Evolutionary conservation across 495 filamentous ascomycete genomes (phyloP), one percentile per base, ranked within the genome.

Genomic region (Penicillium lagena): DNA sequence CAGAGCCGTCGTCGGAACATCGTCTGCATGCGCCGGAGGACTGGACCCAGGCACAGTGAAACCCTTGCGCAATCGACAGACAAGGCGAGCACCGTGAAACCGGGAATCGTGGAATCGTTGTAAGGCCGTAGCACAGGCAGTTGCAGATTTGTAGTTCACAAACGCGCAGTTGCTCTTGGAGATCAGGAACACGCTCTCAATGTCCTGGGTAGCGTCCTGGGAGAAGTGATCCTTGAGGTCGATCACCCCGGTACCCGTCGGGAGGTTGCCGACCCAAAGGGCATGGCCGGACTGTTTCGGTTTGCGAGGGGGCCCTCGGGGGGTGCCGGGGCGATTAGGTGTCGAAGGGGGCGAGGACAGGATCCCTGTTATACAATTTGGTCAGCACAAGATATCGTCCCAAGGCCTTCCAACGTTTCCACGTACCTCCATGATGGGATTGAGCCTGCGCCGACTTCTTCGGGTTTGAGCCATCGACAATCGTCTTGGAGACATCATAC

Each of bases 151-250:
- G 57, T 95, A 98, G 57, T 98, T 98, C 56, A 95, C 87, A 72
- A 98, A 98, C 0, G 90, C 93, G 58, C 93, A 98, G 55, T 96
- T 96, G 63, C 89, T 96, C 61, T 95, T 97, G 4, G 93, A 93
- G 27, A 98, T 98, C 17, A 96, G 71, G 51, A 96, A 96, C 15
- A 97, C 76, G 34, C 89, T 95, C 62, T 95, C 87, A 31, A 98
- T 79, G 14, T 90, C 86, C 37, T 72, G 64, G 1, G 76, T 82
- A 0, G 87, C 83, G 45, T 90, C 89, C 46, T 76, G 81, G 22
- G 89, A 95, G 43, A 96, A 95, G 58, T 96, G 85, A 49, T 95
- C 84, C 46, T 96, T 95, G 12, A 98, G 70, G 46, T 81, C 85
- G 47, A 85, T 78, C 29, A 98, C 74, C 29, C 77, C 81, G 7